phyloP scores from a whole-genome alignment of 179 eudicot species.

The Camellia oleifera region DNA sequence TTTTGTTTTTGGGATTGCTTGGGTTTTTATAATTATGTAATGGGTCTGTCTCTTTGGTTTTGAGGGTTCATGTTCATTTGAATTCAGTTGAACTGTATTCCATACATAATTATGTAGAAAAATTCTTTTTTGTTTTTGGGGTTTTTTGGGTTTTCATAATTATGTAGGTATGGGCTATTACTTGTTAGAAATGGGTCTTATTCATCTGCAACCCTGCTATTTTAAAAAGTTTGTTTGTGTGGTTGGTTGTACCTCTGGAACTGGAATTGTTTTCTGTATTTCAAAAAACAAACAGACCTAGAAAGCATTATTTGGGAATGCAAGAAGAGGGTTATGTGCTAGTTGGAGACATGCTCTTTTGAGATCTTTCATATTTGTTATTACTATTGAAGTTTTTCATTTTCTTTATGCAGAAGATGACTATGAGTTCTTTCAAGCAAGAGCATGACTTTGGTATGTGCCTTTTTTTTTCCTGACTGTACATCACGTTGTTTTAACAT shows the following conservation, averaged over 20 bases:
- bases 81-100: background rate
- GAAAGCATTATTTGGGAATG: background rate
- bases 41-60: background rate
- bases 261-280: background rate
- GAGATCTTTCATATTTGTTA: background rate
- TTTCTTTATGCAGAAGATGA: slow-evolving; percentile 24
- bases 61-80: background rate
- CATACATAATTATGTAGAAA: background rate
- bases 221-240: background rate
- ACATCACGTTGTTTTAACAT: background rate
- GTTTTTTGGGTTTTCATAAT: background rate
- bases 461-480: background rate
- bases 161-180: too few relatives aligned
- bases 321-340: background rate
- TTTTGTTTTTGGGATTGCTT: background rate
- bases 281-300: background rate
- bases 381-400: background rate
- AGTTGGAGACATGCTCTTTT: background rate
- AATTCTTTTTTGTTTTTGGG: background rate
- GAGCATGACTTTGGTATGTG: slow-evolving; percentile 37
- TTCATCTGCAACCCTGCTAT: background rate
- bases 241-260: background rate
- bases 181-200: background rate
- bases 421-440: slow-evolving; percentile 37
- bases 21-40: background rate